Conservation (phyloP, 1,284 basidiomycete species). For the Microbotryum lychnidis-dioicae region DNA sequence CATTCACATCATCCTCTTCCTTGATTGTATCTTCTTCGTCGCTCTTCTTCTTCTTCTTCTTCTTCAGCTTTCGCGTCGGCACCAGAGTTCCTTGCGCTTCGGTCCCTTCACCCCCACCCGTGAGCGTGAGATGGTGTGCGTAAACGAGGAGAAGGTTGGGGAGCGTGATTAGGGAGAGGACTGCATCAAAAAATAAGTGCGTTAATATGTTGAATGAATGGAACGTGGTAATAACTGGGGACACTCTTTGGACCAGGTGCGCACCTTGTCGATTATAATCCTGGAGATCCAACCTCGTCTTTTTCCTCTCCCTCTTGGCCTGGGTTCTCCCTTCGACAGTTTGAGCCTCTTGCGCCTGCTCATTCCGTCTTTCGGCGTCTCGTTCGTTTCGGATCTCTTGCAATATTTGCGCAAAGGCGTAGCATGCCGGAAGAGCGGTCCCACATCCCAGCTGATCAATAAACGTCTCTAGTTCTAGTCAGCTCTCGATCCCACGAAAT, state of each 20-base stretch:
- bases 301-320: constrained; percentile 15
- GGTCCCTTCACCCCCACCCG: too few species aligned
- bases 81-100: too few species aligned
- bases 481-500: not conserved
- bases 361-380: not conserved
- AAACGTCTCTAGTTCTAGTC: not conserved
- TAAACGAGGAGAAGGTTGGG: constrained; percentile 82
- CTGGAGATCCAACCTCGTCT: constrained; percentile 69
- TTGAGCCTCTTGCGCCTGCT: constrained; percentile 2
- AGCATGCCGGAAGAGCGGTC: constrained; percentile 74
- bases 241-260: not conserved
- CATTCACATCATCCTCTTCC: too few species aligned
- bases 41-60: too few species aligned
- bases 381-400: constrained; percentile 14
- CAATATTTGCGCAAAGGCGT: constrained; percentile 49
- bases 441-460: constrained; percentile 73
- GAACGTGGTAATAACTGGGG: too few species aligned
- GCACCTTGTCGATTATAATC: constrained; percentile 65
- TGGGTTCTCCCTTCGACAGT: constrained; percentile 2
- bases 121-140: constrained; percentile 35
- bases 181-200: constrained; percentile 4
- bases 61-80: too few species aligned
- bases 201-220: too few species aligned
- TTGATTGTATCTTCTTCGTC: not conserved
- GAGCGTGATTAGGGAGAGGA: constrained; percentile 50